These are phyloP conservation scores for Hypocrella siamensis DNA, from an alignment of 2,329 filamentous ascomycete genomes.

Conservation along the genomic window DNA sequence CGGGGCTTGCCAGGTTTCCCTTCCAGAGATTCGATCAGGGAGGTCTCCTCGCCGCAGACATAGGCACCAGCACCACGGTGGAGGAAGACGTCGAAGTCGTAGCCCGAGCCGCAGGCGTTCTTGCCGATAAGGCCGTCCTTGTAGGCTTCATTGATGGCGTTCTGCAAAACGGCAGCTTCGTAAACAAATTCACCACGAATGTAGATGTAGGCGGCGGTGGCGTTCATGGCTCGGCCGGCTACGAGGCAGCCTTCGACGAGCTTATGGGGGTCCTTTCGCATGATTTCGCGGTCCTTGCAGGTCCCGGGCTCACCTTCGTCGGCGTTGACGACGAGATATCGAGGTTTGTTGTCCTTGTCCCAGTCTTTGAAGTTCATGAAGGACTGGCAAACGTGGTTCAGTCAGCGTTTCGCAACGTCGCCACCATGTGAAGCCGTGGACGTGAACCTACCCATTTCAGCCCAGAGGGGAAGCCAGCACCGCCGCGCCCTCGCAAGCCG, in stretches of 20 bases:
- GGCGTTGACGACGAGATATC: slow-evolving; percentile 95
- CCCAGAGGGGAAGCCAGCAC: slow-evolving; percentile 93
- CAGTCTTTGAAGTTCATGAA: slow-evolving; percentile 99
- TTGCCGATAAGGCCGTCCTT: slow-evolving; percentile 88
- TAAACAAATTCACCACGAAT: slow-evolving; percentile 97
- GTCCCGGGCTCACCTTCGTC: slow-evolving; percentile 98
- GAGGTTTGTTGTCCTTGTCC: slow-evolving; percentile 93
- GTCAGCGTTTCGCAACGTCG: background rate
- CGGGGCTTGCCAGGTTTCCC: slow-evolving; percentile 98
- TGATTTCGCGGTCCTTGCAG: slow-evolving; percentile 98
- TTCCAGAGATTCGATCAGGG: slow-evolving; percentile 93
- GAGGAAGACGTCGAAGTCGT: slow-evolving; percentile 94
- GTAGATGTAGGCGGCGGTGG: slow-evolving; percentile 96
- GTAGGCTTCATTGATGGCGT: slow-evolving; percentile 96
- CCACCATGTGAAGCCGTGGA: background rate
- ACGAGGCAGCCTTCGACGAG: slow-evolving; percentile 94
- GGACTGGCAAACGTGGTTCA: slow-evolving; percentile 39
- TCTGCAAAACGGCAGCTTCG: slow-evolving; percentile 84
- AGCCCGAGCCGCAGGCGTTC: slow-evolving; percentile 92
- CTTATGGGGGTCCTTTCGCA: slow-evolving; percentile 99
- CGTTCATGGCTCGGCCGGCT: slow-evolving; percentile 96
- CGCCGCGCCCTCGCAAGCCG: slow-evolving; percentile 85
- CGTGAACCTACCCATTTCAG: slow-evolving; percentile 87
- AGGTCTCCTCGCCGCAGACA: slow-evolving; percentile 96
- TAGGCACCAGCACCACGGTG: slow-evolving; percentile 97